These are phyloP conservation scores for Epicoccum nigrum DNA, from an alignment of 2,329 filamentous ascomycete genomes.

Conservation along the genomic window DNA sequence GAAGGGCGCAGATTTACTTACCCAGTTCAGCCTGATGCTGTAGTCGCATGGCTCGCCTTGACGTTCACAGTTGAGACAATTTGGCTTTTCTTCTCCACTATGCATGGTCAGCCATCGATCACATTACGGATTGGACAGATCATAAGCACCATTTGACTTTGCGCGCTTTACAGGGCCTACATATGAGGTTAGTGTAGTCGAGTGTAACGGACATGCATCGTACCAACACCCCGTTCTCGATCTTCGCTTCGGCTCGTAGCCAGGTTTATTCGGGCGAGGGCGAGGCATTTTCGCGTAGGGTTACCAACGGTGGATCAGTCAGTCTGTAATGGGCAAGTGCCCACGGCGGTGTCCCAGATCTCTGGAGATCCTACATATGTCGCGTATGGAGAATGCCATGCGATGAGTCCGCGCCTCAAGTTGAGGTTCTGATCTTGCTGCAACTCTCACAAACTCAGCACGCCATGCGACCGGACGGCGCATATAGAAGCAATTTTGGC, in stretches of 20 bases:
- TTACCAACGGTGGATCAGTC: constrained; percentile 8
- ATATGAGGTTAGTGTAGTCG: constrained; percentile 19
- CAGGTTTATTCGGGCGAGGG: constrained; percentile 68
- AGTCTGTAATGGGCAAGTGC: constrained; percentile 3
- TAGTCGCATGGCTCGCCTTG: constrained; percentile 79
- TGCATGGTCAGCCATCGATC: constrained; percentile 23
- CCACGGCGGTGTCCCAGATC: background rate
- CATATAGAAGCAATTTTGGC: constrained; percentile 3
- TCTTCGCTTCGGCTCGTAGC: constrained; percentile 69
- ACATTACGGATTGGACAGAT: background rate
- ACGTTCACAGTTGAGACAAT: constrained; percentile 73
- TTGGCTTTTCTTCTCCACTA: constrained; percentile 75
- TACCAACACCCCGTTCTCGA: constrained; percentile 74
- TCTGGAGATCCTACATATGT: constrained; percentile 15
- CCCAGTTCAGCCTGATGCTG: constrained; percentile 81
- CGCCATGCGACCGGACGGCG: constrained; percentile 5
- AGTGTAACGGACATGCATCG: constrained; percentile 18
- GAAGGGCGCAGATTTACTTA: no score
- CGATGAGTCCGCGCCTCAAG: constrained; percentile 3
- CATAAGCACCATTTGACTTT: constrained; percentile 73
- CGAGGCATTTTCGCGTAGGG: constrained; percentile 61
- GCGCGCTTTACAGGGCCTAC: constrained; percentile 77
- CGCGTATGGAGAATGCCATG: constrained; percentile 5
- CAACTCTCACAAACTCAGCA: constrained; percentile 8
- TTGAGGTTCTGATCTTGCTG: constrained; percentile 3